phyloP scores from a whole-genome alignment of 2,329 filamentous ascomycete genomes.

The Penicillium sp. region DNA sequence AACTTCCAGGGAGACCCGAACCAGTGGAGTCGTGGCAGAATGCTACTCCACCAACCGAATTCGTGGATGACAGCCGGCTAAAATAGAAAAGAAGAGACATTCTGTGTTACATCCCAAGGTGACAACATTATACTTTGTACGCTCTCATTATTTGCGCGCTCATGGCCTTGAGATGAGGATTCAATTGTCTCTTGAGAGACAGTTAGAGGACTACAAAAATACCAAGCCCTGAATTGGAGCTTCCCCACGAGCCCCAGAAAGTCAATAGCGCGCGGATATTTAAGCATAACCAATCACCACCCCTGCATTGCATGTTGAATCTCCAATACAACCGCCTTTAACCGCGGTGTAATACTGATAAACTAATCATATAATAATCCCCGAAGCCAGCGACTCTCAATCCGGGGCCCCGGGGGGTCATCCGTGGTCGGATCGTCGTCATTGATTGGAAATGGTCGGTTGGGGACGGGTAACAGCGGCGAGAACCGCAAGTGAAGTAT shows the following conservation, averaged over 20 bases:
- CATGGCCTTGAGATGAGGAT: not conserved
- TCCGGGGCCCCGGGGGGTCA: not conserved
- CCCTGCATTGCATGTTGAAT: not conserved
- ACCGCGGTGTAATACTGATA: not conserved
- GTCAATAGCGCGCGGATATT: not conserved
- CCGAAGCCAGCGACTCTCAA: not conserved
- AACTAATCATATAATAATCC: not conserved
- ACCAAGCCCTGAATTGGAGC: not conserved
- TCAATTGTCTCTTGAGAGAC: not conserved
- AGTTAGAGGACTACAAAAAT: not conserved
- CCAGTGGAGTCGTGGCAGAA: not conserved
- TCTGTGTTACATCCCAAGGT: not conserved
- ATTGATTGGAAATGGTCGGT: conserved; percentile 15
- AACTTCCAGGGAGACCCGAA: not conserved
- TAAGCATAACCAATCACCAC: conserved; percentile 5
- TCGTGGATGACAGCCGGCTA: not conserved
- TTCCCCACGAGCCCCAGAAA: conserved; percentile 5
- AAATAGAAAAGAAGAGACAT: not conserved
- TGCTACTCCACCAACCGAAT: conserved; percentile 1
- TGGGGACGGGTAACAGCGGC: conserved; percentile 26
- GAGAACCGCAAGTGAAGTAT: conserved; percentile 14
- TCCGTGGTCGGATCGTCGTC: conserved; percentile 10
- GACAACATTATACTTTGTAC: not conserved
- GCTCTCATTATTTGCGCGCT: no score
- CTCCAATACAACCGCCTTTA: conserved; percentile 7